Conservation (phyloP, 352 stramenopile genomes). For the Thalassiosira exigua region DNA sequence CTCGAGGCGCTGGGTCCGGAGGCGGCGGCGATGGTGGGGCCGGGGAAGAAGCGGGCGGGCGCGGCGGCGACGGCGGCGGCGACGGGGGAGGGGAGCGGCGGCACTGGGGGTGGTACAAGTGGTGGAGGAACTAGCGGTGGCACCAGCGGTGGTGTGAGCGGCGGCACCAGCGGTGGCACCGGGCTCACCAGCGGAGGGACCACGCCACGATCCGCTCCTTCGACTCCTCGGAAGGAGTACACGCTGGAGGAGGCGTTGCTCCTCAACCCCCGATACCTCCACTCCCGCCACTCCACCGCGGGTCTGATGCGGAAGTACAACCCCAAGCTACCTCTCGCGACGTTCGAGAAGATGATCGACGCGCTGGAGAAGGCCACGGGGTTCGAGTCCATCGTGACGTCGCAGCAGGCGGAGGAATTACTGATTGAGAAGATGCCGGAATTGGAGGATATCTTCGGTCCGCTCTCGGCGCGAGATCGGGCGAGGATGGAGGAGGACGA, state of each 20-base stretch:
- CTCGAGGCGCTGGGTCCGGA: background rate
- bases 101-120: no score
- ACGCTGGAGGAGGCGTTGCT: no score
- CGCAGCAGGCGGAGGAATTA: conserved; percentile 67
- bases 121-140: background rate
- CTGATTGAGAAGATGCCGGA: conserved; percentile 67
- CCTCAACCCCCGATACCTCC: no score
- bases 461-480: conserved; percentile 26
- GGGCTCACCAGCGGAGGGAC: no score
- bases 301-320: conserved; percentile 30
- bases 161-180: background rate
- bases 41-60: no score
- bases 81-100: no score
- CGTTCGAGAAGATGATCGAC: conserved; percentile 80
- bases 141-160: background rate
- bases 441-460: conserved; percentile 68
- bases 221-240: no score
- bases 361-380: conserved; percentile 79
- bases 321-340: conserved; percentile 39
- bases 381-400: conserved; percentile 76
- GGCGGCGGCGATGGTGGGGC: background rate
- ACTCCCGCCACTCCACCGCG: conserved; percentile 25
- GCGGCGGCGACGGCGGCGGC: conserved; percentile 1
- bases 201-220: no score
- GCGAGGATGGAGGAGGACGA: conserved; percentile 35